phyloP scores from a whole-genome alignment of 2,329 filamentous ascomycete species.

The Alternaria hordeiaustralica region DNA sequence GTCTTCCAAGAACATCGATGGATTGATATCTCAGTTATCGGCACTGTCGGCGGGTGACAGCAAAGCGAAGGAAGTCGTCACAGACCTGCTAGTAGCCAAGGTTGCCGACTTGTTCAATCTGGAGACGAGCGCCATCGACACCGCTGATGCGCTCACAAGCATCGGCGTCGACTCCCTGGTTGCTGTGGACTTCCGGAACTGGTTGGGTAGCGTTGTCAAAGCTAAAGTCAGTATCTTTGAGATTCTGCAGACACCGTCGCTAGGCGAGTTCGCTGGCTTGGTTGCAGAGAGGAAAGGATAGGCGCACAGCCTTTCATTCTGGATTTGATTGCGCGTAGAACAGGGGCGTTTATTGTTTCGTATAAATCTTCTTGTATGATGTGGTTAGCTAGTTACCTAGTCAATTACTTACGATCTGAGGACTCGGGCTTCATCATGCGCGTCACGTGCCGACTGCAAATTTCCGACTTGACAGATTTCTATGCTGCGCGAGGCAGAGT shows the following conservation, averaged over 20 bases:
- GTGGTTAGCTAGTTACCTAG: background rate
- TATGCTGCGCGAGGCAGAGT: background rate
- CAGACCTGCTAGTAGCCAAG: background rate
- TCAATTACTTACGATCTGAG: background rate
- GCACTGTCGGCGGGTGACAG: background rate
- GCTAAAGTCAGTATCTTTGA: conserved; percentile 4
- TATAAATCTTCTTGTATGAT: background rate
- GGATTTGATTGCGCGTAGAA: background rate
- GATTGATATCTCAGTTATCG: background rate
- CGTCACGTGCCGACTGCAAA: background rate
- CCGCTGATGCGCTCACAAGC: background rate
- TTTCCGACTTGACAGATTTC: background rate
- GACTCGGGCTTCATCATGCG: background rate
- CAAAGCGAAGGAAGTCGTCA: background rate
- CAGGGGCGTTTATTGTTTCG: background rate
- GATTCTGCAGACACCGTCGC: conserved; percentile 1
- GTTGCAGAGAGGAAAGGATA: background rate
- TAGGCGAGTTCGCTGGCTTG: background rate
- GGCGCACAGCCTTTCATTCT: background rate
- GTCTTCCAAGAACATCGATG: background rate
- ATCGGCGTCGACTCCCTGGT: conserved; percentile 6
- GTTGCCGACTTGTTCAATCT: background rate
- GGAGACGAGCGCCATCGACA: background rate
- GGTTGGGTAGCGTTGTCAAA: background rate
- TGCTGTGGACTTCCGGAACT: conserved; percentile 4